Conservation (phyloP, 306 rosid genomes). For the Benincasa hispida region DNA sequence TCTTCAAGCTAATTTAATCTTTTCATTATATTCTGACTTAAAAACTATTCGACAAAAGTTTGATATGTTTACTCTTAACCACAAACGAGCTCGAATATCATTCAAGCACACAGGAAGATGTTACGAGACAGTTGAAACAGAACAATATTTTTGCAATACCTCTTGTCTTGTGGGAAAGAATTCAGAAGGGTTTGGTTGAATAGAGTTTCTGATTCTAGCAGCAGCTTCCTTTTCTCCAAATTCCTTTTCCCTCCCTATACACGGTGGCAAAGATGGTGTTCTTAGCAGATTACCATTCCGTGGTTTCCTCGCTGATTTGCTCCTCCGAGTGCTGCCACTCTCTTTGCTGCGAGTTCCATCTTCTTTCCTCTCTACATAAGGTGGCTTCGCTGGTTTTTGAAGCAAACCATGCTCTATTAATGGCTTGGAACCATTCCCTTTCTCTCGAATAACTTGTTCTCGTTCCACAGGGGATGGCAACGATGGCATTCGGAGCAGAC, state of each 20-base stretch:
- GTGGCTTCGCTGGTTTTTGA: slow-evolving; percentile 31
- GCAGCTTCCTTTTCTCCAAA: slow-evolving; percentile 4
- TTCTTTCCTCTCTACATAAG: slow-evolving; percentile 32
- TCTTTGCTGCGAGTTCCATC: slow-evolving; percentile 23
- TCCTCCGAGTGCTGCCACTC: slow-evolving; percentile 1
- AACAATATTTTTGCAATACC: not conserved
- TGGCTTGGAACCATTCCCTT: slow-evolving; percentile 16
- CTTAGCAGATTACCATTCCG: slow-evolving; percentile 15
- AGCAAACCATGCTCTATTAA: slow-evolving; percentile 16
- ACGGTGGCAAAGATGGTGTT: slow-evolving; percentile 32
- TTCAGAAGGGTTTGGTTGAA: slow-evolving; percentile 19
- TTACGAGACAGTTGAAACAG: not conserved
- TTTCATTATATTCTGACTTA: not conserved
- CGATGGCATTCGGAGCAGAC: slow-evolving; percentile 37
- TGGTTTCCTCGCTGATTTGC: not conserved
- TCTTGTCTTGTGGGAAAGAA: slow-evolving; percentile 21
- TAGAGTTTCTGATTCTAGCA: slow-evolving; percentile 23
- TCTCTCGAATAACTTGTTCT: slow-evolving; percentile 19
- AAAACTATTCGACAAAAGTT: not conserved
- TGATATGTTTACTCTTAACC: not conserved
- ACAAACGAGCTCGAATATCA: not conserved
- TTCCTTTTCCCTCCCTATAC: slow-evolving; percentile 7
- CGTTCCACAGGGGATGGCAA: slow-evolving; percentile 34
- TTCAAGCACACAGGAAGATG: not conserved
- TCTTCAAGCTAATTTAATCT: not conserved